These are phyloP conservation scores for Aspergillus sp. DNA, from an alignment of 2,329 filamentous ascomycete genomes.

Conservation along the genomic window DNA sequence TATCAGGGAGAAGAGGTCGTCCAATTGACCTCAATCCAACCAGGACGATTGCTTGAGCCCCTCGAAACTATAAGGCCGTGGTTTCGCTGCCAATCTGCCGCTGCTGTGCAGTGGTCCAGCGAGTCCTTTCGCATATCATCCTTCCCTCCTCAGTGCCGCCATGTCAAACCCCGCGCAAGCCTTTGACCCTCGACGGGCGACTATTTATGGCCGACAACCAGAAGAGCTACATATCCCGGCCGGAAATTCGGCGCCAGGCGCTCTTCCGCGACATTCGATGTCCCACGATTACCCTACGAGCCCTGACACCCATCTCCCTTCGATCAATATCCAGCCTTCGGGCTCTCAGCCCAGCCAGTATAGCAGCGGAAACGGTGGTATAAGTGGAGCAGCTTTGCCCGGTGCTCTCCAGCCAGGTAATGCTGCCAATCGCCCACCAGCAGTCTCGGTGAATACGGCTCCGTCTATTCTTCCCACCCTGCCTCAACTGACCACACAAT, in stretches of 20 bases:
- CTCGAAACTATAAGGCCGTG: neutral
- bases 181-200: constrained; percentile 57
- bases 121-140: neutral
- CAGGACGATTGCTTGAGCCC: neutral
- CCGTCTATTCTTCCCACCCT: constrained; percentile 62
- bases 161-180: constrained; percentile 53
- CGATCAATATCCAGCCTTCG: constrained; percentile 65
- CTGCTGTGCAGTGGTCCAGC: constrained; percentile 16
- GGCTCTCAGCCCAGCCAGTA: constrained; percentile 55
- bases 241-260: constrained; percentile 37
- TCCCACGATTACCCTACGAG: constrained; percentile 55
- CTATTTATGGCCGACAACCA: constrained; percentile 53
- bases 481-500: constrained; percentile 50
- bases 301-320: constrained; percentile 55
- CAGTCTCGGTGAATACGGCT: constrained; percentile 60
- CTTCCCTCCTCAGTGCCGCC: constrained; percentile 31
- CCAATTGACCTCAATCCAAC: neutral
- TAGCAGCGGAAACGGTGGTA: constrained; percentile 44
- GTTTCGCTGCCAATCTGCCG: neutral
- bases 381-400: constrained; percentile 52
- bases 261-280: constrained; percentile 45
- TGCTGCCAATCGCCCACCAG: constrained; percentile 53
- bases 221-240: constrained; percentile 62
- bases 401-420: constrained; percentile 64
- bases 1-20: neutral